Conservation (phyloP, 495 filamentous ascomycete genomes). For the Aspergillus sclerotioniger region DNA sequence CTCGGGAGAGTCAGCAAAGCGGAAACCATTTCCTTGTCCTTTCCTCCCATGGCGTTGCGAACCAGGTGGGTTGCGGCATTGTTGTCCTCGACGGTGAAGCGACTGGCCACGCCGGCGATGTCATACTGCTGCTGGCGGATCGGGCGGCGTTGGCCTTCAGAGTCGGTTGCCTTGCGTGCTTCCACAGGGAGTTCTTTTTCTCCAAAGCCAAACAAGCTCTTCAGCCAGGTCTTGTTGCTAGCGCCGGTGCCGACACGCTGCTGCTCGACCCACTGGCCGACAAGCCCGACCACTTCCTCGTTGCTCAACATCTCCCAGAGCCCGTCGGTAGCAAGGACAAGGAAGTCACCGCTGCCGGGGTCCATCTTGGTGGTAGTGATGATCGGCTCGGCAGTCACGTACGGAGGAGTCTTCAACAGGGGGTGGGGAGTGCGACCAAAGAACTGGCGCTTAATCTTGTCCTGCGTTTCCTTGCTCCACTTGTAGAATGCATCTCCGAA, state of each 20-base stretch:
- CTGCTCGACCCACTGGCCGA: conserved; percentile 92
- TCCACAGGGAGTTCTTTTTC: conserved; percentile 54
- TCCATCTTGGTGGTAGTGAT: conserved; percentile 94
- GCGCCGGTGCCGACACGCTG: conserved; percentile 50
- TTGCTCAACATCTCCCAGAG: conserved; percentile 99
- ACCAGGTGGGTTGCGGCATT: conserved; percentile 96
- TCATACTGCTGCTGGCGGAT: conserved; percentile 83
- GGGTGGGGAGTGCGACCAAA: conserved; percentile 73
- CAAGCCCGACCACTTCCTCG: conserved; percentile 94
- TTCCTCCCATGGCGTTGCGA: conserved; percentile 91
- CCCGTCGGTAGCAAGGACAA: conserved; percentile 95
- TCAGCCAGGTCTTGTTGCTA: conserved; percentile 45
- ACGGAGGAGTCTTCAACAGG: conserved; percentile 86
- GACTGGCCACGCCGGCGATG: conserved; percentile 63
- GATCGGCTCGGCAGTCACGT: conserved; percentile 95
- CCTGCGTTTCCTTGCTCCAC: conserved; percentile 81
- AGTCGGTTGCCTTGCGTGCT: conserved; percentile 48
- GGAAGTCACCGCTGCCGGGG: conserved; percentile 86
- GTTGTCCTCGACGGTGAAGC: conserved; percentile 93
- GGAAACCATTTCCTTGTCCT: conserved; percentile 90
- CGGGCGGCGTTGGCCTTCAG: conserved; percentile 59
- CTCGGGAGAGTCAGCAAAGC: conserved; percentile 88
- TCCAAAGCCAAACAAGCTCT: conserved; percentile 49
- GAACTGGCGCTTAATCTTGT: conserved; percentile 76
- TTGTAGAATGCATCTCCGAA: conserved; percentile 98